Conservation (phyloP, 179 eudicot genomes). For the Heliamphora pulchella region DNA sequence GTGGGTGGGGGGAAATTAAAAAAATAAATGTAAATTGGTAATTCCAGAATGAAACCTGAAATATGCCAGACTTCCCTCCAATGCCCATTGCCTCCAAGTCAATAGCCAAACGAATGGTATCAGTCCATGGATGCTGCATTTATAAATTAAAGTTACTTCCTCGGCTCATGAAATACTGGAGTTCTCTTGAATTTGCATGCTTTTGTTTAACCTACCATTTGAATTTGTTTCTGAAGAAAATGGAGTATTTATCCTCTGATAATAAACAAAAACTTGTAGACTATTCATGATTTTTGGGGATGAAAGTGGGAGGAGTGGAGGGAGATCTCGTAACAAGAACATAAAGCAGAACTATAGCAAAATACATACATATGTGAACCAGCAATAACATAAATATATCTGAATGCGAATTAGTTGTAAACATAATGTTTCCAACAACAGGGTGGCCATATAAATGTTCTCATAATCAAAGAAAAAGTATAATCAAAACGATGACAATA, state of each 20-base stretch:
- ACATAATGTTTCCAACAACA: too few relatives aligned
- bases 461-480: background rate
- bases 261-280: background rate
- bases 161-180: background rate
- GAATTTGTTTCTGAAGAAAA: background rate
- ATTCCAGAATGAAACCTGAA: constrained; percentile 59
- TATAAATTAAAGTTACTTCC: constrained; percentile 14
- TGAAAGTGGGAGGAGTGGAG: too few relatives aligned
- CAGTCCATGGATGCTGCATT: constrained; percentile 95
- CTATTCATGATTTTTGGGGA: too few relatives aligned
- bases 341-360: background rate
- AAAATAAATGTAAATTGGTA: background rate
- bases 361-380: background rate
- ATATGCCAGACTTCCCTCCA: constrained; percentile 81
- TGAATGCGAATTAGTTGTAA: too few relatives aligned
- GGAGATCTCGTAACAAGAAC: too few relatives aligned
- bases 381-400: too few relatives aligned
- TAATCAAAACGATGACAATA: background rate
- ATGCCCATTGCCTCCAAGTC: constrained; percentile 97
- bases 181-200: constrained; percentile 1
- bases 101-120: constrained; percentile 66
- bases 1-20: too few relatives aligned
- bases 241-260: background rate
- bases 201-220: background rate
- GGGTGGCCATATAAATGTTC: background rate